Base-by-base conservation (phyloP, 2,329 filamentous ascomycete species). In the Tolypocladium tundrense region DNA sequence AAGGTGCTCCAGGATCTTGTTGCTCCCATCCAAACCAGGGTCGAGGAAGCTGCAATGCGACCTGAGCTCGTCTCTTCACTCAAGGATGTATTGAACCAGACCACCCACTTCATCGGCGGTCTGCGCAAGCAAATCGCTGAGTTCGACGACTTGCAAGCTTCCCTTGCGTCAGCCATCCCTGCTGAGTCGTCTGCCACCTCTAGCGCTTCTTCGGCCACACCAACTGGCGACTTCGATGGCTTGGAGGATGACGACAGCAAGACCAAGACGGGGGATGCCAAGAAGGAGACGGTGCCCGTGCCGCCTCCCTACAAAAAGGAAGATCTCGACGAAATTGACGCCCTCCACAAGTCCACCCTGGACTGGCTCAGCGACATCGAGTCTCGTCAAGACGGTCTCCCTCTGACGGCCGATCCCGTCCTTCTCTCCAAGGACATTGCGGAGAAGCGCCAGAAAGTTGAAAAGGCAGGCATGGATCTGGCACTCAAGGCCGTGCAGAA, bases 1-100 rank as follows among this genome's bases (percentile, higher is more conserved):
- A 87, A 90, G 71, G 83, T 82, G 51, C 83, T 99, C 54, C 87
- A 90, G 68, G 83, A 85, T 56, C 82, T 97, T 53, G 88, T 92
- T 56, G 77, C 83, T 39, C 93, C 92, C 1, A 85, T 96, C 33
- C 80, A 91, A 64, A 85, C 82, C 68, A 84, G 94, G 59, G 85
- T 87, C 53, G 80, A 87, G 19, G 93, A 99, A 71, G 79, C 83
- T 2, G 74, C 77, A 14, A 82, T 84, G 69, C 85, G 93, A 35
- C 91, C 91, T 1, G 83, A 84, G 58, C 79, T 88, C 33, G 69
- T 97, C 54, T 77, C 85, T 56, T 71, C 77, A 7, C 76, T 97
- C 40, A 81, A 88, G 70, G 83, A 87, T 4, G 80, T 85, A n/a
- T 76, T 97, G 53, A 80, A 86, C 58, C 83, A 87, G 68, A 87